Evolutionary conservation across 495 filamentous ascomycete species (phyloP).

Genomic region (Cetradonia linearis): DNA sequence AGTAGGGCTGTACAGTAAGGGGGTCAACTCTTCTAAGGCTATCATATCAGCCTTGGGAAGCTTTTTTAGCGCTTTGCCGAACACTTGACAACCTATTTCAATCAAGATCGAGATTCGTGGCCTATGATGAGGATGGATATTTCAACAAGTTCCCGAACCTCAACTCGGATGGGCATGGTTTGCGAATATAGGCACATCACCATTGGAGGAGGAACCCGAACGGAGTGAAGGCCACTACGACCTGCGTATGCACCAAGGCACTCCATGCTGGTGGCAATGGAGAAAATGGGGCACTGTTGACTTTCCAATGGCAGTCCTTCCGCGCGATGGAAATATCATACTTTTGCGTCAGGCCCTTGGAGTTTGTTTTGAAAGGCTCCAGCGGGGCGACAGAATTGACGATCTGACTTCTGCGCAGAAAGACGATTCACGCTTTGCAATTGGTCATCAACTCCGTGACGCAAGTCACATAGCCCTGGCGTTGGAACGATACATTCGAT

Average conservation of each 20-base stretch:
- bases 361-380: not conserved
- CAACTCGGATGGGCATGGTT: constrained; percentile 1
- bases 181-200: not conserved
- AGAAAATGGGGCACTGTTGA: not conserved
- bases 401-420: not conserved
- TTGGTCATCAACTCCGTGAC: constrained; percentile 1
- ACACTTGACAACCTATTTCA: not conserved
- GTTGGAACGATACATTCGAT: not conserved
- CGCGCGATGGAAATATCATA: not conserved
- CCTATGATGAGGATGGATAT: not conserved
- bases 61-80: not conserved
- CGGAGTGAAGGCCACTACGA: not conserved
- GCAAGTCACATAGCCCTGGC: not conserved
- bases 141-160: not conserved
- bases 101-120: not conserved
- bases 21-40: too few species aligned
- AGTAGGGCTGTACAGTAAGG: too few species aligned
- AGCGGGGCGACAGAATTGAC: not conserved
- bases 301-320: not conserved
- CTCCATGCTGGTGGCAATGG: constrained; percentile 1
- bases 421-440: not conserved
- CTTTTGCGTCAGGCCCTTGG: not conserved
- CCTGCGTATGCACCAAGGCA: not conserved
- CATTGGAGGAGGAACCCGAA: not conserved
- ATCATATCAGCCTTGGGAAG: not conserved